Evolutionary conservation across 139 green algal genomes (phyloP), one percentile per base, ranked within the genome.

Genomic region (Zygnema circumcarinatum): DNA sequence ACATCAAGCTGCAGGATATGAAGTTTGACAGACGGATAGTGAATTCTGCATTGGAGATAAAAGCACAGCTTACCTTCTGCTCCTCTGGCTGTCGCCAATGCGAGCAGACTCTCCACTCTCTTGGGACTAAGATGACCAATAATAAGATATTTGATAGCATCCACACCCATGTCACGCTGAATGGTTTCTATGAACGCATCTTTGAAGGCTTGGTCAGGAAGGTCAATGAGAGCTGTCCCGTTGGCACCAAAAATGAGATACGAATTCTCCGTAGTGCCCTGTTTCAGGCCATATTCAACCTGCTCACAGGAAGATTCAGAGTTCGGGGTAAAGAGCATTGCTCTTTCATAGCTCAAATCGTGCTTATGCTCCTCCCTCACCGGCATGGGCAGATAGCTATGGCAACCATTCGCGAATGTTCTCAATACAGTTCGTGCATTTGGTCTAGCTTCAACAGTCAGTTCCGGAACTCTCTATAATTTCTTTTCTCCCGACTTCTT

Each of bases 81-180:
- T 25, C 47, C 47, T 16, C 47, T 62, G 20, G 81, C n/a, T 3
- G 36, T 82, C 16, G 98, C 90, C 87, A 98, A 68, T 22, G 78
- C 42, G 56, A 91, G 91, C 38, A 99, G 87, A 1, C 93, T 92
- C 2, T 93, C 83, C 40, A 98, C 86, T 35, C 94, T 90, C 72
- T 98, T 96, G 54, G 96, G 95, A 54, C 92, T 95, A 68, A 99
- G 75, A 54, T 98, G 95, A 1, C 94, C 96, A 35, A 98, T 90
- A 69, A 99, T 76, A 31, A 99, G 25, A 85, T 95, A 88, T 52
- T 36, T 85, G 32, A 92, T 33, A 97, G 80, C 11, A 52, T 74
- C 3, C 76, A 76, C 21, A 32, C 87, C 68, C 1, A 76, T 67
- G 2, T 80, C n/a, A 41, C n/a, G 2, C 31, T 54, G 41, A 83